Evolutionary conservation across 164 flowering plant species (phyloP).

Genomic region (Stephania cephalantha): DNA sequence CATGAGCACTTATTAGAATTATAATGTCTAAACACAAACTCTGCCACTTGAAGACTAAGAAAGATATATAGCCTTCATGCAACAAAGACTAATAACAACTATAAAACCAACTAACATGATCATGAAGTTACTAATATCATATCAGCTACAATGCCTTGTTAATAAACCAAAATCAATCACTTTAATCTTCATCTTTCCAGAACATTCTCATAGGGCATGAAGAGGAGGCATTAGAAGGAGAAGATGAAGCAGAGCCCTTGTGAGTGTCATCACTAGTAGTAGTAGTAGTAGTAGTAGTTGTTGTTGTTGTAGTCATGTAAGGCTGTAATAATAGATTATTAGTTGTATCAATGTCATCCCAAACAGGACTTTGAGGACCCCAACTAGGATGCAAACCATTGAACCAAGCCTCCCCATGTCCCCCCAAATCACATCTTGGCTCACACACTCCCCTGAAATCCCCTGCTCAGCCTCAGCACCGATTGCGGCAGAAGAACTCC

Average conservation of each 20-base stretch:
- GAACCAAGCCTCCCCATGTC: slow-evolving; percentile 73
- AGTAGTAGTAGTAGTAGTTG: background rate
- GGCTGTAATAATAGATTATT: slow-evolving; percentile 26
- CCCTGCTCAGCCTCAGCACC: slow-evolving; percentile 15
- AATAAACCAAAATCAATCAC: background rate
- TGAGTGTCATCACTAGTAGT: slow-evolving; percentile 22
- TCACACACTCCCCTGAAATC: background rate
- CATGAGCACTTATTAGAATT: background rate
- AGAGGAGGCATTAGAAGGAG: slow-evolving; percentile 13
- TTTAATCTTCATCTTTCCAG: slow-evolving; percentile 10
- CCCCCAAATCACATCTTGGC: slow-evolving; percentile 45
- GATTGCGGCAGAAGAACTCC: no score
- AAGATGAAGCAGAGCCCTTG: slow-evolving; percentile 16
- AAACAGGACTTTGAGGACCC: slow-evolving; percentile 80
- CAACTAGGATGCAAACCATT: slow-evolving; percentile 65
- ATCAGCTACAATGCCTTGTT: no score
- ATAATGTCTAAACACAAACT: background rate
- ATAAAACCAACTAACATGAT: background rate
- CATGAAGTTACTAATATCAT: background rate
- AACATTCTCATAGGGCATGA: slow-evolving; percentile 21
- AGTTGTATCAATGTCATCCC: slow-evolving; percentile 36
- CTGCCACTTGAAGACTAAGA: background rate
- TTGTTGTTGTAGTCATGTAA: slow-evolving; percentile 25
- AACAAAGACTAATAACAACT: background rate
- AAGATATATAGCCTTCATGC: background rate